Conservation (phyloP, 2,329 filamentous ascomycete species). For the Calonectria fujianensis region DNA sequence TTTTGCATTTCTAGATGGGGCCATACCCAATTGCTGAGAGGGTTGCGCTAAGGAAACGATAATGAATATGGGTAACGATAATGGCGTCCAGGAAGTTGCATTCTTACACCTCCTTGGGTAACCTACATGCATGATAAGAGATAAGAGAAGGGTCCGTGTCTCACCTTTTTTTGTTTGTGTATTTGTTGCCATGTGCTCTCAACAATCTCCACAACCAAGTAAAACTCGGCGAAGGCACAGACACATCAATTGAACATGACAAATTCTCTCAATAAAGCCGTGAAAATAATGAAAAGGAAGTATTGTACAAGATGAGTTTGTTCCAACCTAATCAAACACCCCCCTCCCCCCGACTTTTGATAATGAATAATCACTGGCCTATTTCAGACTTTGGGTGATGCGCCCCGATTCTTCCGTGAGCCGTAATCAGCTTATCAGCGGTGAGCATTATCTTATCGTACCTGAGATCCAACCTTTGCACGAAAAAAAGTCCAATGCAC, state of each 20-base stretch:
- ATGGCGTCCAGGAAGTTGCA: not conserved
- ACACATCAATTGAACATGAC: not conserved
- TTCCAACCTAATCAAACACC: not conserved
- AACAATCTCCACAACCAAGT: not conserved
- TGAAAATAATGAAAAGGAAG: not conserved
- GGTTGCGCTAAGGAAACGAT: not conserved
- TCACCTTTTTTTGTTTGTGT: not conserved
- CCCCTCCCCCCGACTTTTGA: not conserved
- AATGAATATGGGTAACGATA: not conserved
- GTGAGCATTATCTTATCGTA: constrained; percentile 43
- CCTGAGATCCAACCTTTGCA: not conserved
- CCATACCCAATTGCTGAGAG: not conserved
- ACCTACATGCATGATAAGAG: not conserved
- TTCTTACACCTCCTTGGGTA: not conserved
- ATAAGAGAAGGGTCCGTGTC: not conserved
- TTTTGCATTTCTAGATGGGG: not conserved
- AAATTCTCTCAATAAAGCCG: not conserved
- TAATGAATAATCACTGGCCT: not conserved
- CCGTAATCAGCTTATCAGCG: not conserved
- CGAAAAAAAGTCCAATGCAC: constrained; percentile 39
- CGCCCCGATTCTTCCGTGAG: not conserved
- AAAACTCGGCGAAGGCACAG: not conserved
- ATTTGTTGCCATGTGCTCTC: not conserved
- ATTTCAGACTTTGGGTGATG: not conserved
- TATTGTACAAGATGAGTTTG: not conserved